Percentiles rank a stretch among this genome's conserved stretches.
Evolutionary conservation across 2,329 filamentous ascomycete species (phyloP).

Genomic region (Ceratocystis cubensis): DNA sequence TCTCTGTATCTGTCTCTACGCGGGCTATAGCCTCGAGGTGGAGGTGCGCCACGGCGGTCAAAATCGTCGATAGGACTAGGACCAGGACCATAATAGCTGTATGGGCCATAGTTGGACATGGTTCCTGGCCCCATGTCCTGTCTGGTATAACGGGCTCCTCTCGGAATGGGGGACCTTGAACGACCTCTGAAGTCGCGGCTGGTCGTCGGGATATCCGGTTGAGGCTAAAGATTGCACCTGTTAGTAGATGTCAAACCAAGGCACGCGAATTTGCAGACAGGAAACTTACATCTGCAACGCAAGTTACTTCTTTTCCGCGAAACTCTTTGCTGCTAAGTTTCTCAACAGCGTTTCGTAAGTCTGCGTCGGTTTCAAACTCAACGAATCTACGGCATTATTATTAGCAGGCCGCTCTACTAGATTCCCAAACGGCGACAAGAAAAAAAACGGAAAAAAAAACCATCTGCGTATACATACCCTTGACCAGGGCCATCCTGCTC

Average conservation of each 20-base stretch:
- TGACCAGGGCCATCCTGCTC: constrained; percentile 55
- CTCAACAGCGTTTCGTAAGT: constrained; percentile 82
- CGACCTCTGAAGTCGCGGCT: constrained; percentile 51
- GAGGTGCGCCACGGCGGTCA: constrained; percentile 54
- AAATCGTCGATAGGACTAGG: constrained; percentile 51
- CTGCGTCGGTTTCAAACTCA: constrained; percentile 87
- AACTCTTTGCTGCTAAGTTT: constrained; percentile 90
- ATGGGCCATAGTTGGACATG: constrained; percentile 3
- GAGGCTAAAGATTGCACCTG: constrained; percentile 41
- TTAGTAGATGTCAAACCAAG: constrained; percentile 1
- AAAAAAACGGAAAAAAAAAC: background rate
- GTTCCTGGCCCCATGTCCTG: constrained; percentile 10
- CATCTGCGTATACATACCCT: constrained; percentile 8
- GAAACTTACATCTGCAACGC: constrained; percentile 67
- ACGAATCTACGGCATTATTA: constrained; percentile 57
- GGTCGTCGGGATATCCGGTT: constrained; percentile 48
- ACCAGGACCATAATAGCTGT: constrained; percentile 1
- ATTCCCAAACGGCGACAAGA: too few relatives aligned
- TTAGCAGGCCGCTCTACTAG: background rate
- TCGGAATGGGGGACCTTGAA: constrained; percentile 60
- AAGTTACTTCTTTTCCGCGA: constrained; percentile 77
- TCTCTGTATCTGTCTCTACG: constrained; percentile 52
- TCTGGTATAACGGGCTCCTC: constrained; percentile 33
- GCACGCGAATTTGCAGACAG: background rate
- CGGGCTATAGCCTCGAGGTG: constrained; percentile 69